phyloP scores from a whole-genome alignment of 768 basidiomycete species.

The Calocybe indica region DNA sequence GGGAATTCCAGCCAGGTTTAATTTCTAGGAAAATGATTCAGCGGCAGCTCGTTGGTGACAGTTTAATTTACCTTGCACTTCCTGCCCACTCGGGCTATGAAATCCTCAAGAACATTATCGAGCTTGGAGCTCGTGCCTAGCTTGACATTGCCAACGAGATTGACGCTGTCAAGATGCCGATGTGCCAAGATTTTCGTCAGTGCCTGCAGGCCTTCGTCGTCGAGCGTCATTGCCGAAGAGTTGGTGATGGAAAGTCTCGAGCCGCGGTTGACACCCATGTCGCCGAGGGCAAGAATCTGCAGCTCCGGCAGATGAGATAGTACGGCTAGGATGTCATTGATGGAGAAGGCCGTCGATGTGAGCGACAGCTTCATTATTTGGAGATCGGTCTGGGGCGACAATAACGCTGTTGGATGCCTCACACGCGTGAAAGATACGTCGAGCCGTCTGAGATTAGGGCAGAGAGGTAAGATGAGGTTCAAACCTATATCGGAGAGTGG shows the following conservation, averaged over 20 bases:
- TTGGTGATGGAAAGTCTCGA: conserved; percentile 38
- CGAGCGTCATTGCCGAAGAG: conserved; percentile 49
- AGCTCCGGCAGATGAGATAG: conserved; percentile 35
- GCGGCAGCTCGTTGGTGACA: not conserved
- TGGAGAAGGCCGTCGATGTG: conserved; percentile 45
- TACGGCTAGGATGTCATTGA: conserved; percentile 32
- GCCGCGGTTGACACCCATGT: conserved; percentile 45
- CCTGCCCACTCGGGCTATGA: conserved; percentile 50
- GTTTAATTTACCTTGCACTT: conserved; percentile 44
- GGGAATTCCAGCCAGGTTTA: conserved; percentile 54
- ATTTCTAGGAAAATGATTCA: conserved; percentile 26
- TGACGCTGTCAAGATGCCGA: conserved; percentile 42
- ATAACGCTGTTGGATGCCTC: conserved; percentile 26
- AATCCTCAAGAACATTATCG: conserved; percentile 32
- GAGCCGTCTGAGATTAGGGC: conserved; percentile 46
- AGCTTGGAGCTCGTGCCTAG: conserved; percentile 34
- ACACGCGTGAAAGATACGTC: conserved; percentile 63
- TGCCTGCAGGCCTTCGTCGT: conserved; percentile 36
- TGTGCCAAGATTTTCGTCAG: conserved; percentile 35
- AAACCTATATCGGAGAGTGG: conserved; percentile 45
- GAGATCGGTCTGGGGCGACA: conserved; percentile 1
- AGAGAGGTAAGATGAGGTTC: conserved; percentile 32
- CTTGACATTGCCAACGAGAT: conserved; percentile 59
- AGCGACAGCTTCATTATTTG: conserved; percentile 57
- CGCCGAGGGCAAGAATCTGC: conserved; percentile 49